Percentiles rank a stretch among this genome's conserved stretches.
phyloP scores from a whole-genome alignment of 2,329 filamentous ascomycete species.

The Penicillium sp. region DNA sequence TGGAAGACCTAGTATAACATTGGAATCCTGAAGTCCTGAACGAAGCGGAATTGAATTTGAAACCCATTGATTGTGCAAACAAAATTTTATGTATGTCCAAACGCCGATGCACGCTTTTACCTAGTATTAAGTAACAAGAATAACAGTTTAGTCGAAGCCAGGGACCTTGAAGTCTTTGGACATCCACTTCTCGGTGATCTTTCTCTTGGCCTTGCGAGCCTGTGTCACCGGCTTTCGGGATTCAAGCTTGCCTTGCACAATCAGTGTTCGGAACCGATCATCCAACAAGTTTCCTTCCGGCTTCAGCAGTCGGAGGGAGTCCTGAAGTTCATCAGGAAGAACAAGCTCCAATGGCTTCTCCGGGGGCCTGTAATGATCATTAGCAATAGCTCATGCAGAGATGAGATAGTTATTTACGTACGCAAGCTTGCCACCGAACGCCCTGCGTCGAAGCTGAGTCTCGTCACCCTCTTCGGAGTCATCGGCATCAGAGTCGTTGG shows the following conservation, averaged over 20 bases:
- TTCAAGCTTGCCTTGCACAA: slow-evolving; percentile 88
- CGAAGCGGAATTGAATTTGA: background rate
- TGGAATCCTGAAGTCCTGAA: background rate
- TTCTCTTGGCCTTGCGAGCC: slow-evolving; percentile 76
- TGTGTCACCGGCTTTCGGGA: slow-evolving; percentile 74
- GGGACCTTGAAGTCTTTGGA: slow-evolving; percentile 85
- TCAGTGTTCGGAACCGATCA: slow-evolving; percentile 84
- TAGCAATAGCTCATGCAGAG: slow-evolving; percentile 14
- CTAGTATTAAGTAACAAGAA: slow-evolving; percentile 18
- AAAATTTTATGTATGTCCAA: slow-evolving; percentile 10
- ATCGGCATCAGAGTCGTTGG: slow-evolving; percentile 35
- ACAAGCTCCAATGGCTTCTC: slow-evolving; percentile 79
- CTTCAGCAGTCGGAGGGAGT: slow-evolving; percentile 77
- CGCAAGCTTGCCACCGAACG: slow-evolving; percentile 64
- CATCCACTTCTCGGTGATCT: slow-evolving; percentile 91
- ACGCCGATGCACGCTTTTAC: slow-evolving; percentile 21
- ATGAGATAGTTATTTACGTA: slow-evolving; percentile 31
- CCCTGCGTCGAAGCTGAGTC: slow-evolving; percentile 65
- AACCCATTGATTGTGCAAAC: slow-evolving; percentile 5
- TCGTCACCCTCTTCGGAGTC: slow-evolving; percentile 59
- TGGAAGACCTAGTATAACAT: background rate
- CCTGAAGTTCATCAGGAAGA: slow-evolving; percentile 77
- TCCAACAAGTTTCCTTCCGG: slow-evolving; percentile 95
- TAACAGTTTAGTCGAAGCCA: slow-evolving; percentile 27
- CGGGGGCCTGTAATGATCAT: slow-evolving; percentile 47